Base-by-base conservation (phyloP, 1,284 basidiomycete species). In the Austroboletus rostrupii region DNA sequence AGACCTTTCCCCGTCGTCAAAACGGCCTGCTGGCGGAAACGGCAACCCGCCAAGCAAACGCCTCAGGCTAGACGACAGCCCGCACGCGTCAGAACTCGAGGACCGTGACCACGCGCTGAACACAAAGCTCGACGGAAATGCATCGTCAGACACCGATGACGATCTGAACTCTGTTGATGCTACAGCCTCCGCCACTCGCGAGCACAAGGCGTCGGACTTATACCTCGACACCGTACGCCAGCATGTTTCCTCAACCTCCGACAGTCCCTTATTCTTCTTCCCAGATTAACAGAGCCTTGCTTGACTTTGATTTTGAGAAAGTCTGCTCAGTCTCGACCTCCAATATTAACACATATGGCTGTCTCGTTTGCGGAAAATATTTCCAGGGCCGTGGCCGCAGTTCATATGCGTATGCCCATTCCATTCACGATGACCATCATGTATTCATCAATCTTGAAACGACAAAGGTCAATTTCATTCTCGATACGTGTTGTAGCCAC, bases 271-370 rank as follows among this genome's bases (percentile, higher is more conserved):
- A 57, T 52, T 31, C 52, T 52, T 48, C 40, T 48, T 55, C 56
- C 49, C 60, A 93, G 94, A 89, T 97, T 57, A 92, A 95, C 64
- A 81, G 94, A 51, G 81, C 80, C 49, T 77, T 85, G 36, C 83
- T 99, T 53, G 97, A 99, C 70, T 99, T 99, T 71, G 97, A 99
- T 72, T 99, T 99, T 65, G 97, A 99, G 74, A 93, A 96, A 76
- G 80, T 99, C 28, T 99, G 97, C 76, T 97, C 93, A 10, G 92
- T 99, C 51, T 96, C 92, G 26, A 77, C 93, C 43, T 92, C 91
- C 28, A 97, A 97, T 70, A 94, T 97, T 77, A 97, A 99, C 69
- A 90, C 92, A 55, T 99, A 99, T 64, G 93, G 92, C 20, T 99
- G 97, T 66, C 83, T 99, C 43, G 94, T 99, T 12, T 97, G 94